Conservation (phyloP, 257 asterid species). For the Fraxinus excelsior region DNA sequence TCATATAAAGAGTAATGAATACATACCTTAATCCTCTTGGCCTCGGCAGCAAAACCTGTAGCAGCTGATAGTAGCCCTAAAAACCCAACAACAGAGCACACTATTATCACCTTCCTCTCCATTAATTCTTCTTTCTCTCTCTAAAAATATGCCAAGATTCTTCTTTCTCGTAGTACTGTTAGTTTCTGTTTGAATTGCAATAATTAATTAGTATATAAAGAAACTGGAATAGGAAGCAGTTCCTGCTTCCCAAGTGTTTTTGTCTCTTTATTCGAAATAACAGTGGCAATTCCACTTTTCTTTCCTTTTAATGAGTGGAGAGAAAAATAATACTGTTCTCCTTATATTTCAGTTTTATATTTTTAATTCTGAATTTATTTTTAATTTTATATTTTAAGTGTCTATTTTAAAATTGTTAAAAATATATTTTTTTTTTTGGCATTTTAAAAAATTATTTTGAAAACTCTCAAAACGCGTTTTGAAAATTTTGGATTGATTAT, state of each 20-base stretch:
- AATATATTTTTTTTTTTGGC: too few species aligned
- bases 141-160: constrained; percentile 10
- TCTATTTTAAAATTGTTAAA: too few species aligned
- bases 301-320: not conserved
- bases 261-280: not conserved
- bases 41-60: constrained; percentile 80
- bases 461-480: too few species aligned
- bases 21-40: constrained; percentile 67
- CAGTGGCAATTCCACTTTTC: not conserved
- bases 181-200: not conserved
- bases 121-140: constrained; percentile 19
- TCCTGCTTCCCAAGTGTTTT: not conserved
- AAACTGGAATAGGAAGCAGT: not conserved
- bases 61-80: constrained; percentile 73
- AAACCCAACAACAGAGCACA: constrained; percentile 60
- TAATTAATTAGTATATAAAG: not conserved
- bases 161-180: constrained; percentile 3
- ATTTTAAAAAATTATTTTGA: too few species aligned
- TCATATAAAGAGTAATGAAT: not conserved
- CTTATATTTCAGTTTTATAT: too few species aligned
- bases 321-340: too few species aligned
- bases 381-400: too few species aligned
- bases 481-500: too few species aligned
- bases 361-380: too few species aligned
- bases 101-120: constrained; percentile 57